Conservation (phyloP, 2,329 filamentous ascomycete species). For the Calonectria honghensis region DNA sequence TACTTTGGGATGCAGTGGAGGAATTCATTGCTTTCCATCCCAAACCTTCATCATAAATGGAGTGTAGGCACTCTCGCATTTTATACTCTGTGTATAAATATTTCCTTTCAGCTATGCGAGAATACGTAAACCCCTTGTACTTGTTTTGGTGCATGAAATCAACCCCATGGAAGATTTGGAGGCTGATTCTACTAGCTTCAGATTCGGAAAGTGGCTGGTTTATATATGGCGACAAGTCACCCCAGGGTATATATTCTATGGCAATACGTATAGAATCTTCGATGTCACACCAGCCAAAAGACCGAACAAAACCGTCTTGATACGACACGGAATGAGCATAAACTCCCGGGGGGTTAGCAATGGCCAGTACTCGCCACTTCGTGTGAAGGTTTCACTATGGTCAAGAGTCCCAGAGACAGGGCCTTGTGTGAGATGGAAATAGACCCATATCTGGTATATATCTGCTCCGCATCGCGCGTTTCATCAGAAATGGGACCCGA, state of each 20-base stretch:
- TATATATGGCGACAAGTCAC: neutral
- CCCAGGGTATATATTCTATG: neutral
- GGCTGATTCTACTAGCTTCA: neutral
- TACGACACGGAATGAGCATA: neutral
- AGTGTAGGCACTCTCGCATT: too few species aligned
- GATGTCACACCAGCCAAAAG: neutral
- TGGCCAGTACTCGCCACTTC: neutral
- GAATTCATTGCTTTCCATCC: too few species aligned
- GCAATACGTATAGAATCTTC: neutral
- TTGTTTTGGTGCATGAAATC: neutral
- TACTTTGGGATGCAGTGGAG: too few species aligned
- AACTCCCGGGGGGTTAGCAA: accelerated
- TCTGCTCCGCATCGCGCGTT: neutral
- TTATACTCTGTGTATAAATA: too few species aligned
- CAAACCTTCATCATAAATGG: too few species aligned
- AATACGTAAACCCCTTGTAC: neutral
- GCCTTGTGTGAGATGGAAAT: neutral
- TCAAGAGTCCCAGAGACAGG: neutral
- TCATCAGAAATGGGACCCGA: neutral
- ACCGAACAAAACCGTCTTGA: neutral
- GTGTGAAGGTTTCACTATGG: neutral
- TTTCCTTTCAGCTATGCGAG: neutral
- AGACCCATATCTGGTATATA: neutral
- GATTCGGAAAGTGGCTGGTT: neutral
- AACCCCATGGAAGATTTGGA: neutral